phyloP scores from a whole-genome alignment of 139 green algal genomes.

The Dunaliella sp. region DNA sequence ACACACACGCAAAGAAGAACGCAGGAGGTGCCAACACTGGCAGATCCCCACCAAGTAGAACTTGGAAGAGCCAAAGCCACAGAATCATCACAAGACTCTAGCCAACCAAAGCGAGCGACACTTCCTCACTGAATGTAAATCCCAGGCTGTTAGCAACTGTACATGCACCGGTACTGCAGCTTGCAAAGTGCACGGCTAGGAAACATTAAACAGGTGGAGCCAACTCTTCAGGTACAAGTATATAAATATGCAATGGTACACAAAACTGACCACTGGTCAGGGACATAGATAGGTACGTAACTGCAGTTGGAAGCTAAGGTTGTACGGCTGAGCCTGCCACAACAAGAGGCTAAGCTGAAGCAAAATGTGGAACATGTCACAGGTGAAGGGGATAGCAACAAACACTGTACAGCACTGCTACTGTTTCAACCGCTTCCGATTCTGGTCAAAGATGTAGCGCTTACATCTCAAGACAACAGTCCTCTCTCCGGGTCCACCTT shows the following conservation, averaged over 20 bases:
- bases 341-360: not conserved
- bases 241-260: constrained; percentile 50
- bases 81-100: too few species aligned
- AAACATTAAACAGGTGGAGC: constrained; percentile 42
- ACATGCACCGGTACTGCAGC: constrained; percentile 53
- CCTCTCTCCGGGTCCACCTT: constrained; percentile 25
- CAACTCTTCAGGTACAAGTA: constrained; percentile 33
- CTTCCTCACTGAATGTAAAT: too few species aligned
- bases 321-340: not conserved
- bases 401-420: constrained; percentile 8
- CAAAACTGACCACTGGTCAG: not conserved
- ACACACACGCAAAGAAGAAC: too few species aligned
- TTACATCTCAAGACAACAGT: constrained; percentile 65
- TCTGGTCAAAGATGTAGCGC: constrained; percentile 63
- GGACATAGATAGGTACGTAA: not conserved
- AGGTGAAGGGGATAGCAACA: not conserved
- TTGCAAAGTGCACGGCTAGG: constrained; percentile 58
- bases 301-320: not conserved
- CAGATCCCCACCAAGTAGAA: too few species aligned
- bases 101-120: too few species aligned
- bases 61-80: too few species aligned
- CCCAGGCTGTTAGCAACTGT: too few species aligned
- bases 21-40: too few species aligned
- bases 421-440: constrained; percentile 20
- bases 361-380: not conserved